Evolutionary conservation across 1,284 basidiomycete genomes (phyloP).

Genomic region (Microbotryum saponariae): DNA sequence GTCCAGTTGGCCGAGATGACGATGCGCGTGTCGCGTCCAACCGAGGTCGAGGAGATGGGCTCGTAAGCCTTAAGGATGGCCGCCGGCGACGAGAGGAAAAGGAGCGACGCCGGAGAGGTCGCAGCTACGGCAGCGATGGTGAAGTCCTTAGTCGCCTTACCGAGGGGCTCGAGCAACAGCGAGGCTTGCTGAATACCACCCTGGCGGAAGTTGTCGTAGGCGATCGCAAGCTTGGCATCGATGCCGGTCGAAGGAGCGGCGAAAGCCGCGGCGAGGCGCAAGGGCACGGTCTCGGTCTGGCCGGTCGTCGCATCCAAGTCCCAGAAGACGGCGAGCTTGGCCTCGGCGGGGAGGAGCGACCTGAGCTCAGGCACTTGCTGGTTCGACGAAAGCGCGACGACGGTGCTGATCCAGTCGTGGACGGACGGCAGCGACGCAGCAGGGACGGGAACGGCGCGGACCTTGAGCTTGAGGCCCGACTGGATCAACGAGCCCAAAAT

Average conservation of each 20-base stretch:
- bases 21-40: conserved; percentile 31
- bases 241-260: conserved; percentile 30
- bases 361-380: conserved; percentile 20
- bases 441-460: conserved; percentile 55
- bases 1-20: conserved; percentile 35
- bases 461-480: conserved; percentile 43
- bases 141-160: conserved; percentile 10
- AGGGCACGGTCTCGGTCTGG: conserved; percentile 28
- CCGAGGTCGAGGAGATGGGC: conserved; percentile 26
- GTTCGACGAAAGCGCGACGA: conserved; percentile 39
- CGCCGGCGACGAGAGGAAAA: conserved; percentile 31
- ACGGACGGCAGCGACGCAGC: conserved; percentile 53
- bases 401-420: conserved; percentile 46
- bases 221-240: conserved; percentile 25
- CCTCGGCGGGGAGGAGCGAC: conserved; percentile 31
- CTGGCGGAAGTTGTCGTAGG: conserved; percentile 36
- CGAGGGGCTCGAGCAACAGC: conserved; percentile 33
- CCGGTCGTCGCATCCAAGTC: conserved; percentile 30
- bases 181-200: conserved; percentile 33
- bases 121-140: conserved; percentile 29
- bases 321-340: conserved; percentile 44
- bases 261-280: conserved; percentile 30
- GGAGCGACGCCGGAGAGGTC: conserved; percentile 31
- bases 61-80: conserved; percentile 35
- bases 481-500: conserved; percentile 58